Conservation (phyloP, 495 filamentous ascomycete genomes). For the Penicillium soppii region DNA sequence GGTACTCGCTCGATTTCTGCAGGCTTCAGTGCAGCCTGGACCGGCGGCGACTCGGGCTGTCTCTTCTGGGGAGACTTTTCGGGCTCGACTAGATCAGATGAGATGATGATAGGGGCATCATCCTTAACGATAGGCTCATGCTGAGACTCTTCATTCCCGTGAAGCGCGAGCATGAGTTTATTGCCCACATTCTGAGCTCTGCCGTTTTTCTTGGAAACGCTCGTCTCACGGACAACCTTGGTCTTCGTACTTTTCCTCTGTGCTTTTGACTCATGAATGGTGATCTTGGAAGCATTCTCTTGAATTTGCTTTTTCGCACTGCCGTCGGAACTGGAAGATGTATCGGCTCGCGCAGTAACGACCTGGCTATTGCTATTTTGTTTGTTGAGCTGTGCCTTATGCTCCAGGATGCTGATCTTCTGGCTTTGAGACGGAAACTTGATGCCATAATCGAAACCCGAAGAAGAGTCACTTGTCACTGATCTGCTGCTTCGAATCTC, state of each 20-base stretch:
- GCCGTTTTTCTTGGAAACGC: slow-evolving; percentile 4
- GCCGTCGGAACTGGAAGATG: neutral
- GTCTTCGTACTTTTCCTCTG: neutral
- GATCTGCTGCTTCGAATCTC: slow-evolving; percentile 13
- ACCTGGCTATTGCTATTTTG: neutral
- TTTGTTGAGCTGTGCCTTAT: slow-evolving; percentile 1
- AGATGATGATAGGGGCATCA: neutral
- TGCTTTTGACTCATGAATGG: slow-evolving; percentile 1
- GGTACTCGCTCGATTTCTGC: neutral
- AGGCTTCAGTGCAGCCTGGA: neutral
- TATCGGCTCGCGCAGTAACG: neutral
- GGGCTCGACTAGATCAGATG: neutral
- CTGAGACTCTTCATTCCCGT: slow-evolving; percentile 1
- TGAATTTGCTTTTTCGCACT: neutral
- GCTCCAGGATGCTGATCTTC: slow-evolving; percentile 5
- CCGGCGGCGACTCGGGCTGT: neutral
- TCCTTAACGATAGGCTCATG: neutral
- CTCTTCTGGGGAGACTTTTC: neutral
- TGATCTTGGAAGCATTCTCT: neutral
- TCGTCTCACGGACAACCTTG: neutral
- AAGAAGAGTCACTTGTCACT: neutral
- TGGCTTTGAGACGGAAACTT: neutral
- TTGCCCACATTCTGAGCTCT: slow-evolving; percentile 28
- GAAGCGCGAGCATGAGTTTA: slow-evolving; percentile 30
- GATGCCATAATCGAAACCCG: neutral